Conservation (phyloP, 345 rosid genomes). For the Salix viminalis region DNA sequence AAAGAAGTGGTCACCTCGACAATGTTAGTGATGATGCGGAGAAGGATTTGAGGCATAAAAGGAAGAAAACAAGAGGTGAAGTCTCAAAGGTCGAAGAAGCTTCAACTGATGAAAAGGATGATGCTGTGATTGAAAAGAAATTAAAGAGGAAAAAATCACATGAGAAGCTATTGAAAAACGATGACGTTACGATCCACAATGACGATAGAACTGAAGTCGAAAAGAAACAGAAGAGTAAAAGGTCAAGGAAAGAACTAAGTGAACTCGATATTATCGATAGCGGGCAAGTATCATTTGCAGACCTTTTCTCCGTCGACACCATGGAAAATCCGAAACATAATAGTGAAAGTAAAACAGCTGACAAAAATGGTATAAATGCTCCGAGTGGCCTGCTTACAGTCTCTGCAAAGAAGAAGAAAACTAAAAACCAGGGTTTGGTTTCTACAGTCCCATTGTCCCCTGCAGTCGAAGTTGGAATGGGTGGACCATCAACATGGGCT, state of each 20-base stretch:
- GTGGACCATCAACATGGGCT: conserved; percentile 78
- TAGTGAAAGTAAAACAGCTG: conserved; percentile 18
- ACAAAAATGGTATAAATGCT: conserved; percentile 17
- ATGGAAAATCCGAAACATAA: conserved; percentile 19
- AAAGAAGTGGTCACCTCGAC: conserved; percentile 11
- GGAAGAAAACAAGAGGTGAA: conserved; percentile 22
- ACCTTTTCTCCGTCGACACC: conserved; percentile 36
- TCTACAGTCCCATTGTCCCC: conserved; percentile 24
- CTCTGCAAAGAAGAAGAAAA: conserved; percentile 49
- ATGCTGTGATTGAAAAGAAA: conserved; percentile 5
- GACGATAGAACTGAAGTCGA: neutral
- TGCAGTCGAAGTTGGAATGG: conserved; percentile 61
- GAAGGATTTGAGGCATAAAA: conserved; percentile 27
- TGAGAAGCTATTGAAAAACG: neutral
- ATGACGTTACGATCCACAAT: neutral
- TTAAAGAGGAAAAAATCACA: neutral
- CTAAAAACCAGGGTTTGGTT: conserved; percentile 26
- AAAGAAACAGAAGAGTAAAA: conserved; percentile 33
- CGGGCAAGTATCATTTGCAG: conserved; percentile 54
- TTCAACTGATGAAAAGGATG: neutral
- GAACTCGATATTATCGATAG: conserved; percentile 59
- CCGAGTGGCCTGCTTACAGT: conserved; percentile 24
- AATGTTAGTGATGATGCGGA: conserved; percentile 1
- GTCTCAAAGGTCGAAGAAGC: conserved; percentile 15
- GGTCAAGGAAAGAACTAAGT: conserved; percentile 21